Evolutionary conservation across 768 basidiomycete species (phyloP), one percentile per base, ranked within the genome.

Genomic region (Boletus rufocinnamomeus): DNA sequence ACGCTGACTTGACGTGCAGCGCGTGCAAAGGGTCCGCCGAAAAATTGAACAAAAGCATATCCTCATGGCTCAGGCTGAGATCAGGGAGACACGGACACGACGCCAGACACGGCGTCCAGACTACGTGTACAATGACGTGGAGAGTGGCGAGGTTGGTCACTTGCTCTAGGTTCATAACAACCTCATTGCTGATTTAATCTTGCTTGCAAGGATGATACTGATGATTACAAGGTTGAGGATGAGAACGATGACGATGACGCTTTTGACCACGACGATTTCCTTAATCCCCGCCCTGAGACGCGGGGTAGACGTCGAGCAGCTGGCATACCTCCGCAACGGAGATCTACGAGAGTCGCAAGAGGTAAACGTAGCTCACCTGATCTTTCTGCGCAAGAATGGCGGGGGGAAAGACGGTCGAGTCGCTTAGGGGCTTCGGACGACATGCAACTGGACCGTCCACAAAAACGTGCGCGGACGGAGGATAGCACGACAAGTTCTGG

Each of bases 81-180:
- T 91, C 58, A 83, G 91, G 60, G 84, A 87, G 72, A 93, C 90
- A 28, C 82, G 92, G 59, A 93, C 91, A 21, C 81, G 91, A 59
- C 80, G 88, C 53, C 82, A 83, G 73, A 85, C 87, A 3, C 82
- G 82, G 44, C 85, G 83, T 61, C 88, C 89, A 48, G 88, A 92
- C 77, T 94, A 94, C 73, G 89, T 89, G 52, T 91, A 93, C 72
- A 79, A 81, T 66, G 82, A 87, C 64, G 80, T 80, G 63, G 84
- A 82, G 57, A 87, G 85, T 64, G 91, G 88, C 78, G 78, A 76
- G 84, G 76, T 66, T 59, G 50, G 64, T 62, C 56, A 37, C 43
- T 56, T 52, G 49, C 19, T 56, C 40, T 27, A 50, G 23, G 41
- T 49, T 59, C 21, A 46, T 58, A 56, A 73, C 71, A 59, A 72